Conservation (phyloP, 2,329 filamentous ascomycete genomes). For the Neurospora crassa region DNA sequence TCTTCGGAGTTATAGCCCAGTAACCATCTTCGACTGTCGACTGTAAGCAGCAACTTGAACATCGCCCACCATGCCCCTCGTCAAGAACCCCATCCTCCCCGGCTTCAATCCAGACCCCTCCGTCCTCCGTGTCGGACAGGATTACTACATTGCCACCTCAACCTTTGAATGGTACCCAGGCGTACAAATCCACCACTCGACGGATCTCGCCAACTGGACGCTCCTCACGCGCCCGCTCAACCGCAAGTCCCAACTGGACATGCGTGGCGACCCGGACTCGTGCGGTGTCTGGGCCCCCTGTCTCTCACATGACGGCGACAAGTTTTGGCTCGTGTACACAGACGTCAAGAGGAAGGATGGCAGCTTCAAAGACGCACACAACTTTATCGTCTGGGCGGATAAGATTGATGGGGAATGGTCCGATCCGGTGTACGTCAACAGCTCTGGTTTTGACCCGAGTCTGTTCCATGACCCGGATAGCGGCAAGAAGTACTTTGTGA, state of each 20-base stretch:
- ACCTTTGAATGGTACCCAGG: slow-evolving; percentile 48
- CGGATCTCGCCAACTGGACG: slow-evolving; percentile 43
- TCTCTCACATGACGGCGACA: slow-evolving; percentile 48
- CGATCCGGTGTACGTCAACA: slow-evolving; percentile 49
- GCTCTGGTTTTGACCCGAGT: slow-evolving; percentile 53
- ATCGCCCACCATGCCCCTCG: slow-evolving; percentile 29
- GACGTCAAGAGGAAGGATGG: slow-evolving; percentile 60
- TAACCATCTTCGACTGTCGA: neutral
- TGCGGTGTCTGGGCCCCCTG: slow-evolving; percentile 58
- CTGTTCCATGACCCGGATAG: slow-evolving; percentile 46
- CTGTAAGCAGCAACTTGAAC: neutral
- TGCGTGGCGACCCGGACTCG: slow-evolving; percentile 50
- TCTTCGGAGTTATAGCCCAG: neutral
- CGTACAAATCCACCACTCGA: slow-evolving; percentile 45
- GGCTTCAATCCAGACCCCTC: slow-evolving; percentile 49
- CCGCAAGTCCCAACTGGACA: slow-evolving; percentile 42
- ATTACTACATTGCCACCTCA: slow-evolving; percentile 47
- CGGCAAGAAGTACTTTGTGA: slow-evolving; percentile 46
- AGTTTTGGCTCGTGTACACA: slow-evolving; percentile 56
- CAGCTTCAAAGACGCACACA: slow-evolving; percentile 54
- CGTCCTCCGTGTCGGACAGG: slow-evolving; percentile 38
- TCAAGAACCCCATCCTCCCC: slow-evolving; percentile 46
- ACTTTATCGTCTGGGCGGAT: slow-evolving; percentile 49
- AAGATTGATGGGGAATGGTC: slow-evolving; percentile 51
- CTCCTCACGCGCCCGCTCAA: slow-evolving; percentile 36